Conservation (phyloP, 2,329 filamentous ascomycete genomes). For the Epichloe glyceriae region DNA sequence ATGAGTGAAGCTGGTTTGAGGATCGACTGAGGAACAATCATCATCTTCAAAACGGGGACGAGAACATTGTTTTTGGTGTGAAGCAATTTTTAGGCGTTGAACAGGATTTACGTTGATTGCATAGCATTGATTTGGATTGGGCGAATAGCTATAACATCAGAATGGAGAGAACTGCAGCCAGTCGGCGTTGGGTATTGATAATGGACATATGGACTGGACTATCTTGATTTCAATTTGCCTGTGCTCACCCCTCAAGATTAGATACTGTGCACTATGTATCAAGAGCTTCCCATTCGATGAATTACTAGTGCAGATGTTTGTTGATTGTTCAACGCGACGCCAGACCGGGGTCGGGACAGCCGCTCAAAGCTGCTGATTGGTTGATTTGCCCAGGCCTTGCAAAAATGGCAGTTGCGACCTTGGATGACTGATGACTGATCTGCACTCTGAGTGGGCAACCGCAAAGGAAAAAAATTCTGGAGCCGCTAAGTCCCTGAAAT, state of each 20-base stretch:
- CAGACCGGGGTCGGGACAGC: background rate
- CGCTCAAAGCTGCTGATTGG: background rate
- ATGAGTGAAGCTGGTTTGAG: constrained; percentile 12
- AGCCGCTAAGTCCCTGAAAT: background rate
- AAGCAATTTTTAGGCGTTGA: background rate
- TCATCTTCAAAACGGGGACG: background rate
- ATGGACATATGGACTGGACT: background rate
- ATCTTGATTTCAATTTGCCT: background rate
- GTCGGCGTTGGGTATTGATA: constrained; percentile 1
- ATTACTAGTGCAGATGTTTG: background rate
- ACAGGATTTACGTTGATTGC: constrained; percentile 1
- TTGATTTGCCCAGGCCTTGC: background rate
- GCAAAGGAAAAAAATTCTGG: constrained; percentile 3
- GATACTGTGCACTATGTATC: no score
- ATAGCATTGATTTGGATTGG: constrained; percentile 5
- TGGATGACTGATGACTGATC: background rate
- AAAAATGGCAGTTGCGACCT: background rate
- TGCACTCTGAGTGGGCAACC: background rate
- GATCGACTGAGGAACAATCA: background rate
- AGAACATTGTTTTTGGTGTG: background rate
- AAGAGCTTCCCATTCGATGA: background rate
- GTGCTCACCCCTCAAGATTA: no score
- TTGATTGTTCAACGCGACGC: background rate
- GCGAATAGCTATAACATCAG: background rate
- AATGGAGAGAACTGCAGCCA: background rate